Base-by-base conservation (phyloP, 495 filamentous ascomycete species). In the Lophiotrema nucula region DNA sequence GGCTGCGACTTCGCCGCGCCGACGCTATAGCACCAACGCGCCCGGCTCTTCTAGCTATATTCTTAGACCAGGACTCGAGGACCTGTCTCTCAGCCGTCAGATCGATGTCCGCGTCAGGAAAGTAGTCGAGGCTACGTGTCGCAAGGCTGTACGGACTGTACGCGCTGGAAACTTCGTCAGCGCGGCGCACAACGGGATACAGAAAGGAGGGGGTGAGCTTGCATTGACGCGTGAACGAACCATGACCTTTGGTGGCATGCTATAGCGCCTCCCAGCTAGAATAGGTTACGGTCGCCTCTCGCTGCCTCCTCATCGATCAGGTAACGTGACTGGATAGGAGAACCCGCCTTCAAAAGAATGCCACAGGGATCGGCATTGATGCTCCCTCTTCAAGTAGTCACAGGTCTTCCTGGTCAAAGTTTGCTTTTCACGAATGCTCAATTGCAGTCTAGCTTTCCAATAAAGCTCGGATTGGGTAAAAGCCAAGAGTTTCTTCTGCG, bases 51-150 rank as follows among this genome's bases (percentile, higher is more conserved):
- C 16, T 47, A 22, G 15, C 6, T 5, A 38, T 46, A 56, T 56
- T 56, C 45, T 58, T 56, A 56, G 53, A 27, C 10, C 33, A 15
- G 28, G 25, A 48, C 28, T 19, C 31, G 31, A 39, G 31, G 15
- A 35, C 31, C 8, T 15, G 31, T 35, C 31, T 35, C 31, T 15
- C 31, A 15, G 31, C 31, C 15, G 8, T 35, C 31, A 35, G 8
- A 35, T 35, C 31, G 8, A 8, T 8, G 8, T 15, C 31, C 31
- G 31, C 31, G 31, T 8, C 31, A 35, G 31, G 8, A 35, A 15
- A 35, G 31, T 15, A 35, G 31, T 8, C 31, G 31, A 15, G 31
- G 31, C 31, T 8, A 35, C 31, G 31, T 15, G 31, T 35, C 15
- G 31, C 31, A 15, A 35, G 31, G 31, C n/a, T n/a, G n/a, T n/a